Base-by-base conservation (phyloP, 148 eudicot genomes). In the Agrostemma githago region DNA sequence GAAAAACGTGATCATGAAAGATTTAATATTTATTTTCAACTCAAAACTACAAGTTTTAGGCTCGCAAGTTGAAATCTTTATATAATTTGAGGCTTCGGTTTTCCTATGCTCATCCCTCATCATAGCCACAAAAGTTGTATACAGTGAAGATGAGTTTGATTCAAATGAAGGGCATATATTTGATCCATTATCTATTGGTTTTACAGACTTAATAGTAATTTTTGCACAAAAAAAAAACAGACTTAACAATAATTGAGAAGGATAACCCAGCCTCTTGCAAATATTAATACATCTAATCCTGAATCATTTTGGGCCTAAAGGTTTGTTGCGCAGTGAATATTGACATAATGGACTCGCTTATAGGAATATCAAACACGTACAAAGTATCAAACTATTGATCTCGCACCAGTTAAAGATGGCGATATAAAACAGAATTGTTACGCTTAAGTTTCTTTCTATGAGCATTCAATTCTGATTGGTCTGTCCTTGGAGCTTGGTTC, bases 401-500 rank as follows among this genome's bases (percentile, higher is more conserved):
- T 38, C 67, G 4, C 17, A 9, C 16, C 38, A 63, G 67, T 65
- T 63, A 15, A 26, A 63, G n/a, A 39, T 63, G 16, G 2, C 37
- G 3, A 15, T n/a, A 9, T 4, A 37, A 14, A 34, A 63, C 66
- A 63, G 0, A 63, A 63, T 11, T 63, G 37, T 34, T 4, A 63
- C 67, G 3, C 39, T 63, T 37, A 12, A 37, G 41, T 11, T 39
- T 15, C 39, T 9, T 26, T 10, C 42, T 63, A 63, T 38, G 42
- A 63, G 38, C 12, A 37, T 37, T 63, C 16, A 37, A 38, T 17
- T 63, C n/a, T 63, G 16, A 63, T 37, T 38, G 41, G 61, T 10
- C 67, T 62, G 37, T 19, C 64, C 60, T 40, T 7, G 41, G n/a
- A 72, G 76, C 65, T 77, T 77, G 80, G 44, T 77, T 26, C n/a